A percentile compares a stretch with the other conserved stretches of the same genome.
phyloP scores from a whole-genome alignment of 129 eudicot species.

The Saussurea involucrata region DNA sequence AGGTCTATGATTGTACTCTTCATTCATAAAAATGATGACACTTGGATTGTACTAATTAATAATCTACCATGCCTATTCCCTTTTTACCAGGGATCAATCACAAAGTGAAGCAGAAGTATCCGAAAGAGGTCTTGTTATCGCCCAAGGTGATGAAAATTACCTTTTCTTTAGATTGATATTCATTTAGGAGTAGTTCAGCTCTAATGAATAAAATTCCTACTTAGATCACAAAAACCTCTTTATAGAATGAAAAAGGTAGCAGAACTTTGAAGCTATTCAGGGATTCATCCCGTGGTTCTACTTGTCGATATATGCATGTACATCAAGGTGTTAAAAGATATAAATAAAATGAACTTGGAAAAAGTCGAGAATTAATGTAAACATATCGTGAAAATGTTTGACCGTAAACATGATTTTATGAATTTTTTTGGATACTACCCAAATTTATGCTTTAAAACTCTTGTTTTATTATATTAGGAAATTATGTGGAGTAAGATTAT shows the following conservation, averaged over 20 bases:
- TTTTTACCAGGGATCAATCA: slow-evolving; percentile 23
- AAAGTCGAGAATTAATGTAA: no score
- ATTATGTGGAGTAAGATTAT: neutral
- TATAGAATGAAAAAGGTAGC: neutral
- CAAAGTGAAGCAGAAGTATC: slow-evolving; percentile 19
- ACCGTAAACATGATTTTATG: neutral
- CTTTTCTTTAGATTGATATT: slow-evolving; percentile 4
- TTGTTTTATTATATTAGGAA: neutral
- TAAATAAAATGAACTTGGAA: neutral
- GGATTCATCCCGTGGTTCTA: neutral
- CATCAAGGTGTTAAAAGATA: neutral
- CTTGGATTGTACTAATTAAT: slow-evolving; percentile 2
- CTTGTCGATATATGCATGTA: slow-evolving; percentile 7
- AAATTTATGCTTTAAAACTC: neutral
- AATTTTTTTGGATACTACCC: slow-evolving; percentile 6
- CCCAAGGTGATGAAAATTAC: slow-evolving; percentile 10
- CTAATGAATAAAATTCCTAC: slow-evolving; percentile 1
- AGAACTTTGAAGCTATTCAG: neutral
- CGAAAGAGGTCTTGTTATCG: slow-evolving; percentile 1
- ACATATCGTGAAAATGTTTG: neutral
- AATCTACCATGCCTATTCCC: neutral
- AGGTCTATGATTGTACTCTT: neutral
- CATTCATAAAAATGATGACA: neutral
- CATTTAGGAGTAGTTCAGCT: neutral
- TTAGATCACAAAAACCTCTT: neutral